phyloP scores from a whole-genome alignment of 2,329 filamentous ascomycete genomes.

The Malbranchea cinnamomea region DNA sequence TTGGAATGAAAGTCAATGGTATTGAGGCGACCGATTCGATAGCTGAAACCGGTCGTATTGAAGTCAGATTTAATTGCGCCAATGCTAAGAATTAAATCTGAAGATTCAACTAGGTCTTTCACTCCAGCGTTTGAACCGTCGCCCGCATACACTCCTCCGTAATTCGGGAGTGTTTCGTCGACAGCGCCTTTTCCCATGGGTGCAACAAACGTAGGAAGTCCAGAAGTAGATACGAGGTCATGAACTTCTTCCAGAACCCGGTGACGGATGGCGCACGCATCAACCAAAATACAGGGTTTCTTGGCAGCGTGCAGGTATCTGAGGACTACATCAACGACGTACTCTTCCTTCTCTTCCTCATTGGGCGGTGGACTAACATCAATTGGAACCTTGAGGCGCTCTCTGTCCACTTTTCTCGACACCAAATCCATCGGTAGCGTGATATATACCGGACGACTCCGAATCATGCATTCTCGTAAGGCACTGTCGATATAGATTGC shows the following conservation, averaged over 20 bases:
- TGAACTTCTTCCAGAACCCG: constrained; percentile 56
- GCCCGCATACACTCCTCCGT: constrained; percentile 72
- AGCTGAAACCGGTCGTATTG: constrained; percentile 56
- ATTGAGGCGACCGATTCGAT: constrained; percentile 59
- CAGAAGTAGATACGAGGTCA: constrained; percentile 53
- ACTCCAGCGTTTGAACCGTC: constrained; percentile 45
- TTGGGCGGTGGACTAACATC: constrained; percentile 50
- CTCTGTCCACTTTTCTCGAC: constrained; percentile 56
- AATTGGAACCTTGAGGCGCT: constrained; percentile 50
- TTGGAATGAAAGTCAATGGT: constrained; percentile 71
- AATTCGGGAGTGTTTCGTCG: constrained; percentile 56
- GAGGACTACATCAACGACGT: constrained; percentile 60
- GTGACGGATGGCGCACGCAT: constrained; percentile 66
- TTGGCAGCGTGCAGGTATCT: constrained; percentile 56
- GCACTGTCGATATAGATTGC: constrained; percentile 38
- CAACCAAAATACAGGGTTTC: constrained; percentile 60
- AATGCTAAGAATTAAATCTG: constrained; percentile 27
- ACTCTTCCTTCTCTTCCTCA: constrained; percentile 54
- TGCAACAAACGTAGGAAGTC: constrained; percentile 64
- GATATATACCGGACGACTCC: constrained; percentile 42
- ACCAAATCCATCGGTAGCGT: constrained; percentile 39
- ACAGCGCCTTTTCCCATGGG: constrained; percentile 77
- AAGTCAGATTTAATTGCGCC: constrained; percentile 30
- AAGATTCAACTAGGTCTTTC: constrained; percentile 23
- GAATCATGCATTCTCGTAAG: constrained; percentile 35